A percentile compares a stretch with the other conserved stretches of the same genome.
These are phyloP conservation scores for Stromatinia cepivora DNA, from an alignment of 2,329 filamentous ascomycete species.

Conservation along the genomic window DNA sequence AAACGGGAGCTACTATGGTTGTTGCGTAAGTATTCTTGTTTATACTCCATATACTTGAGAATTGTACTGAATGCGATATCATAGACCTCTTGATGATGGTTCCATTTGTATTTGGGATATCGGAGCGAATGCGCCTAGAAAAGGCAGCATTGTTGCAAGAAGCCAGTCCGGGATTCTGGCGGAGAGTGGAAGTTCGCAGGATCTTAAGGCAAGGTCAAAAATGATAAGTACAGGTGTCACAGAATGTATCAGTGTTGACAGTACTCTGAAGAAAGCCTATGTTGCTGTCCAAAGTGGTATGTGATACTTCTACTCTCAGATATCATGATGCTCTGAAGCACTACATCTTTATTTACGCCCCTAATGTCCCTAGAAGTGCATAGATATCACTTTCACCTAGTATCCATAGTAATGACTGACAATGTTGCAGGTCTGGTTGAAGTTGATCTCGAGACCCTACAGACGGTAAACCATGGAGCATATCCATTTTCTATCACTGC, in stretches of 20 bases:
- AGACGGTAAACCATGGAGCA: constrained; percentile 65
- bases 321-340: not conserved
- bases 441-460: constrained; percentile 74
- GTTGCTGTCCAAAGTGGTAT: constrained; percentile 74
- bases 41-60: not conserved
- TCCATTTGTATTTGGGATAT: constrained; percentile 87
- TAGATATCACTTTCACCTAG: not conserved
- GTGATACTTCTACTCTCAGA: constrained; percentile 31
- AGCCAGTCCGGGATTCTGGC: constrained; percentile 69
- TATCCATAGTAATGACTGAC: not conserved
- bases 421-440: constrained; percentile 63
- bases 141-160: constrained; percentile 63
- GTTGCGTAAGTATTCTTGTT: constrained; percentile 50
- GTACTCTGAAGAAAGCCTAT: constrained; percentile 65
- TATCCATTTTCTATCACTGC: constrained; percentile 85
- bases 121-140: constrained; percentile 53
- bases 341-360: not conserved
- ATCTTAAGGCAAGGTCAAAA: constrained; percentile 54
- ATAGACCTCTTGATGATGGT: constrained; percentile 73
- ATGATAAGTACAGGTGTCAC: constrained; percentile 72
- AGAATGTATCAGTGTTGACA: constrained; percentile 82
- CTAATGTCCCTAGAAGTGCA: not conserved
- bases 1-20: constrained; percentile 57
- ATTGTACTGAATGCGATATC: constrained; percentile 3
- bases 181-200: constrained; percentile 48